These are phyloP conservation scores for Pugionium cornutum DNA, from an alignment of 345 rosid species.

Conservation along the genomic window DNA sequence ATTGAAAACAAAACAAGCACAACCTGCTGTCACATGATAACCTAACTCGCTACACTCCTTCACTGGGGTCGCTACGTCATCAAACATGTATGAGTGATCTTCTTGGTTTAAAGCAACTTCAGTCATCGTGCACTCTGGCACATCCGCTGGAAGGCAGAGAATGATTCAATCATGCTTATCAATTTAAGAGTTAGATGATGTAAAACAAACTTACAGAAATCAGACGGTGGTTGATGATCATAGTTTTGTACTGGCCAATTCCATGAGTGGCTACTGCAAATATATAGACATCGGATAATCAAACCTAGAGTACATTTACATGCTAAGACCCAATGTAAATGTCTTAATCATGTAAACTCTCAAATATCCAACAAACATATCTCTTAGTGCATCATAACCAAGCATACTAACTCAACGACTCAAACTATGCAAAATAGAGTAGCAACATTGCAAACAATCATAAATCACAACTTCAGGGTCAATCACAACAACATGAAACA, in stretches of 20 bases:
- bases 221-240: slow-evolving; percentile 30
- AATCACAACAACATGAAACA: neutral
- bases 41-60: slow-evolving; percentile 81
- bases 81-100: slow-evolving; percentile 79
- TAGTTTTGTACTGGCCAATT: slow-evolving; percentile 34
- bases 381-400: too few relatives aligned
- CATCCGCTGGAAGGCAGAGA: slow-evolving; percentile 23
- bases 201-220: slow-evolving; percentile 30
- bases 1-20: slow-evolving; percentile 32
- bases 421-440: slow-evolving; percentile 12
- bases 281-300: too few relatives aligned
- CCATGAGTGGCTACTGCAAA: slow-evolving; percentile 35
- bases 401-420: neutral
- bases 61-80: slow-evolving; percentile 79
- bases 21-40: slow-evolving; percentile 50
- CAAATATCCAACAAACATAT: too few relatives aligned
- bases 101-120: slow-evolving; percentile 71
- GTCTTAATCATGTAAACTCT: too few relatives aligned
- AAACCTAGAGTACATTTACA: neutral
- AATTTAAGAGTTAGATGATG: neutral
- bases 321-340: neutral
- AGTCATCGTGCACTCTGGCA: slow-evolving; percentile 42
- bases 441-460: slow-evolving; percentile 3
- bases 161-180: neutral
- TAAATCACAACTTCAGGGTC: neutral